These are phyloP conservation scores for Croton laevigatus DNA, from an alignment of 441 rosid species.

Conservation along the genomic window DNA sequence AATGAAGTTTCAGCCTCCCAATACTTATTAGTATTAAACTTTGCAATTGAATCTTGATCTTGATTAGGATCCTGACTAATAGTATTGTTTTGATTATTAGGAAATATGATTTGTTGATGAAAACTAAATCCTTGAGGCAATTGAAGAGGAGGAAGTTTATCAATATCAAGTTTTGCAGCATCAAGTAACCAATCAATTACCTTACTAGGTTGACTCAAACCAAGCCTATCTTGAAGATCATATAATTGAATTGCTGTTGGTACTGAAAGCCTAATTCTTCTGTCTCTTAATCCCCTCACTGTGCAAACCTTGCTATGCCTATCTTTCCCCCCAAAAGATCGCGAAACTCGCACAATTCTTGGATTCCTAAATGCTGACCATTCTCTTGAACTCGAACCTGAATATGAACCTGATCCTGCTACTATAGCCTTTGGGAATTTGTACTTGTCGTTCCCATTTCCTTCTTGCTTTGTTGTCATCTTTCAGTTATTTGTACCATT, in stretches of 20 bases:
- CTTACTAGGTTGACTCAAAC: constrained; percentile 86
- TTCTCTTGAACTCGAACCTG: constrained; percentile 59
- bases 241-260: constrained; percentile 86
- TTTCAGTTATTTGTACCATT: constrained; percentile 26
- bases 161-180: constrained; percentile 67
- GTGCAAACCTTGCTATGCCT: constrained; percentile 97
- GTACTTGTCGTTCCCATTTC: constrained; percentile 29
- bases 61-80: not conserved
- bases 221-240: constrained; percentile 91
- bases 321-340: constrained; percentile 86
- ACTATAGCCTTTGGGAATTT: constrained; percentile 25
- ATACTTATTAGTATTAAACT: too few relatives aligned
- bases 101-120: constrained; percentile 37
- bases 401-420: constrained; percentile 1
- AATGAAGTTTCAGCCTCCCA: constrained; percentile 43
- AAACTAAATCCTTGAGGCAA: constrained; percentile 60
- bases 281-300: constrained; percentile 73
- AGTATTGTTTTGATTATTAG: not conserved
- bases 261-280: constrained; percentile 85
- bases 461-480: constrained; percentile 68
- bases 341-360: constrained; percentile 76
- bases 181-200: constrained; percentile 92
- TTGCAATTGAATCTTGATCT: too few relatives aligned
- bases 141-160: constrained; percentile 84
- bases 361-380: constrained; percentile 90